Percentiles rank a stretch among this genome's conserved stretches.
phyloP scores from a whole-genome alignment of 495 filamentous ascomycete species.

The Annulohypoxylon nitens region DNA sequence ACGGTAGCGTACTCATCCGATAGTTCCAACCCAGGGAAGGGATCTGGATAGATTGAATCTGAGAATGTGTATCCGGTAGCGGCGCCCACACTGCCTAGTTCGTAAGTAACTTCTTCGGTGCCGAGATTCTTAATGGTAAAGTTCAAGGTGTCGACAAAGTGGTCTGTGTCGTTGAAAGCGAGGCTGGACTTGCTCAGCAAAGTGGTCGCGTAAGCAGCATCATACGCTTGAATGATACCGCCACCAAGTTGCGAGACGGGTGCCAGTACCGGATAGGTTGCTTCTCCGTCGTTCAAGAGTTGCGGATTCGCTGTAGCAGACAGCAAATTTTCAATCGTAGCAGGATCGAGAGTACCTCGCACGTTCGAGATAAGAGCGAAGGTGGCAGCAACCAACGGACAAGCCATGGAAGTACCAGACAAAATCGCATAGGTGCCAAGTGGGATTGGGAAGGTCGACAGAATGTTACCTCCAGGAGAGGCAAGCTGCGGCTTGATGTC shows the following conservation, averaged over 20 bases:
- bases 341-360: slow-evolving; percentile 63
- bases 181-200: slow-evolving; percentile 66
- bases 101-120: slow-evolving; percentile 59
- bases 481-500: slow-evolving; percentile 67
- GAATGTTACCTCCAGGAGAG: slow-evolving; percentile 67
- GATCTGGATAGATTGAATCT: slow-evolving; percentile 49
- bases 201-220: slow-evolving; percentile 67
- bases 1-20: slow-evolving; percentile 54
- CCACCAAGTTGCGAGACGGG: slow-evolving; percentile 70
- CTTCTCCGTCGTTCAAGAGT: slow-evolving; percentile 62
- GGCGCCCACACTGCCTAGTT: slow-evolving; percentile 58
- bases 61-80: slow-evolving; percentile 62
- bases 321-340: slow-evolving; percentile 60
- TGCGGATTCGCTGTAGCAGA: slow-evolving; percentile 60
- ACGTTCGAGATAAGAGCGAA: slow-evolving; percentile 66
- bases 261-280: slow-evolving; percentile 58
- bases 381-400: slow-evolving; percentile 67
- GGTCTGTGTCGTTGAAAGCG: slow-evolving; percentile 70
- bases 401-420: slow-evolving; percentile 72
- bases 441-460: slow-evolving; percentile 67
- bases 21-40: slow-evolving; percentile 57
- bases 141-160: slow-evolving; percentile 60
- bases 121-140: slow-evolving; percentile 69
- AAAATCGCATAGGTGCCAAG: slow-evolving; percentile 67
- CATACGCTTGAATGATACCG: slow-evolving; percentile 69